Percentiles rank a stretch among this genome's conserved stretches.
These are phyloP conservation scores for Podosphaera xanthii DNA, from an alignment of 2,329 filamentous ascomycete species.

Conservation along the genomic window DNA sequence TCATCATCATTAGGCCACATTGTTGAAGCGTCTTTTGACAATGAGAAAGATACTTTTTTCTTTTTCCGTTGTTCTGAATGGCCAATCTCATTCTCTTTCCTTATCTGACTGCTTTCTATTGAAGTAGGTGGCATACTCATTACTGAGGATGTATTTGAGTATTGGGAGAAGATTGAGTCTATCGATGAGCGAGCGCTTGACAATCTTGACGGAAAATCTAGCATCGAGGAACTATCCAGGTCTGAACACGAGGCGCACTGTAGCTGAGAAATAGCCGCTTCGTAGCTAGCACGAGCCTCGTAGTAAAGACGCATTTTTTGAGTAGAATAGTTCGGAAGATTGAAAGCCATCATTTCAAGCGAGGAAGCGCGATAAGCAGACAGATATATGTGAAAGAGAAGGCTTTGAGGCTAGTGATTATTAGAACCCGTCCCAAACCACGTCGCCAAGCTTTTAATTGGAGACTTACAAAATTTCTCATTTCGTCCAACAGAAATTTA, in stretches of 20 bases:
- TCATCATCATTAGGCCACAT: slow-evolving; percentile 2
- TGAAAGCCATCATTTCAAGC: slow-evolving; percentile 12
- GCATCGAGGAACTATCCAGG: slow-evolving; percentile 1
- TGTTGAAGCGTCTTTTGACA: slow-evolving; percentile 1
- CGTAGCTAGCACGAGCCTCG: slow-evolving; percentile 11
- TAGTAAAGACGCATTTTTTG: slow-evolving; percentile 14
- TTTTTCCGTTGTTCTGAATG: slow-evolving; percentile 1
- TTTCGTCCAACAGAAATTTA: slow-evolving; percentile 11
- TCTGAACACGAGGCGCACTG: slow-evolving; percentile 8
- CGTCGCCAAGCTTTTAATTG: neutral
- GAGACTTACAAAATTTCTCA: slow-evolving; percentile 13
- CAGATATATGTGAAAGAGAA: slow-evolving; percentile 14
- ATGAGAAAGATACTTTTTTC: slow-evolving; percentile 15
- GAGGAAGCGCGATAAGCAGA: slow-evolving; percentile 15
- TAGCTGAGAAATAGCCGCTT: slow-evolving; percentile 10
- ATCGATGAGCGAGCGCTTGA: slow-evolving; percentile 13
- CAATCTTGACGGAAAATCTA: slow-evolving; percentile 6
- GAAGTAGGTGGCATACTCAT: neutral
- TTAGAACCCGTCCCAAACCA: slow-evolving; percentile 2
- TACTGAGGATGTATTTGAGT: slow-evolving; percentile 5
- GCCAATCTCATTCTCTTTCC: neutral
- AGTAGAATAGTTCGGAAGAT: slow-evolving; percentile 9
- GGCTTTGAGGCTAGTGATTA: slow-evolving; percentile 5
- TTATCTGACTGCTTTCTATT: neutral
- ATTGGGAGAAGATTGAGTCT: slow-evolving; percentile 12